A percentile compares a stretch with the other conserved stretches of the same genome.
Evolutionary conservation across 139 green algal genomes (phyloP).

Genomic region (Tetraselmis chui): DNA sequence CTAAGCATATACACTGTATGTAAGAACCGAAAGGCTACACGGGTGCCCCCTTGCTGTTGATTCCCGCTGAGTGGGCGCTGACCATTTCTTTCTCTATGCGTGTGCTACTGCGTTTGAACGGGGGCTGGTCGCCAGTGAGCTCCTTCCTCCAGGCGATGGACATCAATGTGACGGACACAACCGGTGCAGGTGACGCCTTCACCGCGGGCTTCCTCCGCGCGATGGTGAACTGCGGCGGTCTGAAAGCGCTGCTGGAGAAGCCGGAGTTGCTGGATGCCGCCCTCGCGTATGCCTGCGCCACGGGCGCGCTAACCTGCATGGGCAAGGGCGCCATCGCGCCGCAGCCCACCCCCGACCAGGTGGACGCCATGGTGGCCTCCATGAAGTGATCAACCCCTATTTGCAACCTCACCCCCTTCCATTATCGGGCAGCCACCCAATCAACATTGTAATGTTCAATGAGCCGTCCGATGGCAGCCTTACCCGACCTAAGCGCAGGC

Average conservation of each 20-base stretch:
- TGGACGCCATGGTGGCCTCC: neutral
- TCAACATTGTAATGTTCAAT: too few species aligned
- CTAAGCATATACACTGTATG: too few species aligned
- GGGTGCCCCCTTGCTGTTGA: too few species aligned
- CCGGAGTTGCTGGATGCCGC: neutral
- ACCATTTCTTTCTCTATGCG: neutral
- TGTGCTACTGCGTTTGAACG: too few species aligned
- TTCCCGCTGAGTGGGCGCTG: too few species aligned
- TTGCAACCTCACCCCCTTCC: neutral
- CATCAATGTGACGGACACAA: conserved; percentile 70
- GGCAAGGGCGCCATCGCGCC: neutral
- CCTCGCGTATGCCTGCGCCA: neutral
- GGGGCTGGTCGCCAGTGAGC: too few species aligned
- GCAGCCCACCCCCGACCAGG: neutral
- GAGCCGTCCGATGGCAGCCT: too few species aligned
- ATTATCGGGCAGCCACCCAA: too few species aligned
- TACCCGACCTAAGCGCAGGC: too few species aligned
- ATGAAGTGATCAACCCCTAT: neutral
- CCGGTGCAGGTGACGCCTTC: conserved; percentile 84
- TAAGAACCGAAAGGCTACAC: too few species aligned
- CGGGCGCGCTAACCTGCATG: neutral
- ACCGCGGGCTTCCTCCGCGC: conserved; percentile 65
- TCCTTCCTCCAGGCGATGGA: conserved; percentile 2
- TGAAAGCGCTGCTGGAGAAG: neutral
- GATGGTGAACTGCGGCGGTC: conserved; percentile 4